Evolutionary conservation across 1,139 yeast genomes (phyloP).

Genomic region (Suhomyces kunorum): DNA sequence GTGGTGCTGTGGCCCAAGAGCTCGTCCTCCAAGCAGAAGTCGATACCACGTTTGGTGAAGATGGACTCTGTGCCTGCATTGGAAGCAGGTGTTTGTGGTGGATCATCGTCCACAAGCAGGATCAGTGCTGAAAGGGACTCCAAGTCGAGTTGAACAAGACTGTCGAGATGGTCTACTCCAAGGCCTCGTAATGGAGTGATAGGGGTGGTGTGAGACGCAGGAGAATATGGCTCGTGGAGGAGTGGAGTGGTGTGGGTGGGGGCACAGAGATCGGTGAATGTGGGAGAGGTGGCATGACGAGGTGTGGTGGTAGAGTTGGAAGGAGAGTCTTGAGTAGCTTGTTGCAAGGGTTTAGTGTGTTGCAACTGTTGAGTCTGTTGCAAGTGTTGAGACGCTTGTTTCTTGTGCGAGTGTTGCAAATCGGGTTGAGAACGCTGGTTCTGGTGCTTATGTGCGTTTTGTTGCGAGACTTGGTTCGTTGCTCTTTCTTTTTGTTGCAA

Average conservation of each 20-base stretch:
- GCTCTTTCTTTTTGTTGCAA: no score
- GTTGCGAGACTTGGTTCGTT: no score
- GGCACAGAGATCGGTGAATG: no score
- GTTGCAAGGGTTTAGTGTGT: not conserved
- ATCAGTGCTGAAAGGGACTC: not conserved
- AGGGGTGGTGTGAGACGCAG: not conserved
- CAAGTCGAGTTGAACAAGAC: not conserved
- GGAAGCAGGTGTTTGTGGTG: not conserved
- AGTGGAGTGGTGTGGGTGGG: not conserved
- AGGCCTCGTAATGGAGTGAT: no score
- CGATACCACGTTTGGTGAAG: not conserved
- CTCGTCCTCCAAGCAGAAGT: conserved; percentile 20
- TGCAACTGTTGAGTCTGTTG: no score
- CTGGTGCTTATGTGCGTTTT: no score
- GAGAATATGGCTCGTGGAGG: not conserved
- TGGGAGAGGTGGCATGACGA: not conserved
- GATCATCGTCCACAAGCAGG: not conserved
- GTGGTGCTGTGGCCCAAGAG: conserved; percentile 26
- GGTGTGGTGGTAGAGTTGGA: not conserved
- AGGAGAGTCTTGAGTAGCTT: not conserved
- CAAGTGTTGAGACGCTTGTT: no score
- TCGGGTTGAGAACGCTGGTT: no score
- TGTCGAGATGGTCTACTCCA: not conserved
- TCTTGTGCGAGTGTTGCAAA: no score
- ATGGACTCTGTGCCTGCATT: conserved; percentile 1